Base-by-base conservation (phyloP, 1,284 basidiomycete species). In the Fomitopsis palustris region DNA sequence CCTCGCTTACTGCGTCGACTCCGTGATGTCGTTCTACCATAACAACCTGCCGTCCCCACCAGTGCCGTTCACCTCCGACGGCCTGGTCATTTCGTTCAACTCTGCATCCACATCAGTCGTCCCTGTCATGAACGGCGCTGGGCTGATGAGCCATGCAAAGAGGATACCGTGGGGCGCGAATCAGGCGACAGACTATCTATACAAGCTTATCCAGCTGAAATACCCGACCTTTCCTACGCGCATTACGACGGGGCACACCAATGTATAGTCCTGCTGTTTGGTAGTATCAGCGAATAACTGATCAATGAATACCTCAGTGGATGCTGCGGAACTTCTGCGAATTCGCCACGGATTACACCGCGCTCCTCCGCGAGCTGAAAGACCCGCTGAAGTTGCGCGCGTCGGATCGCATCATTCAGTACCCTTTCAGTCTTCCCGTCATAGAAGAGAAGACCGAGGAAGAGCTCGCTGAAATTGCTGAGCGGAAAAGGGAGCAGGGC, bases 131-230 rank as follows among this genome's bases (percentile, higher is more conserved):
- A 74, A 81, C 53, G 95, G 95, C 0, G 87, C 81, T 64, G 92
- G 92, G 0, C 80, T 95, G 58, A 78, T 96, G 70, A 91, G 86
- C 65, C 83, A 92, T 61, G 86, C 93, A 0, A 95, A 95, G 74
- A 82, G 95, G 64, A 92, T 99, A 73, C 91, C 93, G 2, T 99
- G 95, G 93, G 96, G 97, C 35, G 88, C 93, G 9, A 84, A 87
- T 0, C 95, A 97, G 69, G 88, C 95, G 0, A 86, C 92, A 0
- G 96, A 99, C 53, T 91, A 97, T 66, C 81, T 99, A 53, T 83
- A 97, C 58, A 96, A 95, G 69, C 85, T 96, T 7, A 86, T 95
- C 38, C 96, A 98, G 72, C 83, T 99, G 58, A 99, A 99, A 72
- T 98, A 99, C 70, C 92, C 97, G 16, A 90, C 82, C 45, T 99